Evolutionary conservation across 441 rosid species (phyloP).

Genomic region (Gossypium davidsonii): DNA sequence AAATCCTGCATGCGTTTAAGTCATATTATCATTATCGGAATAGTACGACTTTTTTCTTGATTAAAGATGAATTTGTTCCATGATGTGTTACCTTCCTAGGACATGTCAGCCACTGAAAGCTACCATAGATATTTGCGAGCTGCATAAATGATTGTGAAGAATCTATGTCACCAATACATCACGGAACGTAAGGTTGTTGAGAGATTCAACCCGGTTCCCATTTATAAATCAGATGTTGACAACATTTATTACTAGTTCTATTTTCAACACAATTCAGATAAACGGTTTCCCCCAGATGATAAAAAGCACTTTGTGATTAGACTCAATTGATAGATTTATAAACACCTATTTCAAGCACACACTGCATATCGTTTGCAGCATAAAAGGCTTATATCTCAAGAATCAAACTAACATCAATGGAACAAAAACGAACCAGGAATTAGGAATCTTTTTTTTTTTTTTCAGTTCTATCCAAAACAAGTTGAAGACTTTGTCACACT

Average conservation of each 20-base stretch:
- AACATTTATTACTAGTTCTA: no score
- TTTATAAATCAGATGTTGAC: not conserved
- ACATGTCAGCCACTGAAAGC: constrained; percentile 77
- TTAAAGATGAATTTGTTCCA: not conserved
- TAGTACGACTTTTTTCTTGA: not conserved
- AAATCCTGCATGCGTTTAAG: constrained; percentile 41
- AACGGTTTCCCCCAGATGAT: no score
- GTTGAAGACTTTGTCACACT: not conserved
- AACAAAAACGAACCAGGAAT: not conserved
- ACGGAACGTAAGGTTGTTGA: not conserved
- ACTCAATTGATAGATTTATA: not conserved
- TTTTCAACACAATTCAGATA: no score
- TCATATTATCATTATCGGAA: not conserved
- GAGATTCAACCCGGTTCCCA: not conserved
- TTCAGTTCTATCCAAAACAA: not conserved
- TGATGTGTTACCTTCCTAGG: constrained; percentile 67
- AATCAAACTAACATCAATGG: not conserved
- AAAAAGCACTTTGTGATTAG: not conserved
- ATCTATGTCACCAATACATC: not conserved
- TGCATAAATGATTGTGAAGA: constrained; percentile 27
- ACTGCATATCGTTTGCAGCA: not conserved
- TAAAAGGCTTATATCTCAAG: not conserved
- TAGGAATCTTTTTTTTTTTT: not conserved
- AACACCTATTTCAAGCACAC: not conserved
- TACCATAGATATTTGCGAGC: constrained; percentile 81